Evolutionary conservation across 257 asterid genomes (phyloP).

Genomic region (Solanum virginianum): DNA sequence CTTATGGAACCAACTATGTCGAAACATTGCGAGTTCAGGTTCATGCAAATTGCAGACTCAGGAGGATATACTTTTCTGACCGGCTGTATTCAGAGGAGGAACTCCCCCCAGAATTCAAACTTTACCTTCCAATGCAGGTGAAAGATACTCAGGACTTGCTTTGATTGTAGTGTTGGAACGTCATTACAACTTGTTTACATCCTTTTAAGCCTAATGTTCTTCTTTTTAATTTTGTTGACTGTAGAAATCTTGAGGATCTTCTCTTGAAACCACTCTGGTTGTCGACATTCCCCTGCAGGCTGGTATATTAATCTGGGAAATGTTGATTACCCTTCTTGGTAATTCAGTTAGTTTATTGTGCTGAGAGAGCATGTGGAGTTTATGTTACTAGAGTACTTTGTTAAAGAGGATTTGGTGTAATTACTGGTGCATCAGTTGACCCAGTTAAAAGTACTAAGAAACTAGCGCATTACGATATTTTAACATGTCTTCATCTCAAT

Average conservation of each 20-base stretch:
- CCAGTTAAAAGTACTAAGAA: neutral
- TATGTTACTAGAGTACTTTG: neutral
- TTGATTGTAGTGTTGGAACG: neutral
- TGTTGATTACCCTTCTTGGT: neutral
- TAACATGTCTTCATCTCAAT: neutral
- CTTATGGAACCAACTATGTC: conserved; percentile 91
- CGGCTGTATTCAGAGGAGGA: conserved; percentile 96
- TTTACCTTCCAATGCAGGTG: conserved; percentile 96
- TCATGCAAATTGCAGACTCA: conserved; percentile 83
- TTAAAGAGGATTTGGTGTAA: neutral
- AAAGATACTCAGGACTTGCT: neutral
- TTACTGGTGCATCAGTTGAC: neutral
- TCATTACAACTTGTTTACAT: neutral
- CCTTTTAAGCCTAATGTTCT: neutral
- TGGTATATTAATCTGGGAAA: neutral
- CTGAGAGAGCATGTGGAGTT: neutral
- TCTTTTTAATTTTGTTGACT: neutral
- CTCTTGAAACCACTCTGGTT: neutral
- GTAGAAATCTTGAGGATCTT: conserved; percentile 1
- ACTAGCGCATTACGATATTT: neutral
- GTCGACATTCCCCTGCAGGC: neutral
- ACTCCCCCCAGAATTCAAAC: conserved; percentile 93
- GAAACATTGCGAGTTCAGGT: conserved; percentile 92
- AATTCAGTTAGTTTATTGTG: neutral
- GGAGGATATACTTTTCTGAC: conserved; percentile 89